Conservation (phyloP, 768 basidiomycete species). For the Lyophyllum shimeji region DNA sequence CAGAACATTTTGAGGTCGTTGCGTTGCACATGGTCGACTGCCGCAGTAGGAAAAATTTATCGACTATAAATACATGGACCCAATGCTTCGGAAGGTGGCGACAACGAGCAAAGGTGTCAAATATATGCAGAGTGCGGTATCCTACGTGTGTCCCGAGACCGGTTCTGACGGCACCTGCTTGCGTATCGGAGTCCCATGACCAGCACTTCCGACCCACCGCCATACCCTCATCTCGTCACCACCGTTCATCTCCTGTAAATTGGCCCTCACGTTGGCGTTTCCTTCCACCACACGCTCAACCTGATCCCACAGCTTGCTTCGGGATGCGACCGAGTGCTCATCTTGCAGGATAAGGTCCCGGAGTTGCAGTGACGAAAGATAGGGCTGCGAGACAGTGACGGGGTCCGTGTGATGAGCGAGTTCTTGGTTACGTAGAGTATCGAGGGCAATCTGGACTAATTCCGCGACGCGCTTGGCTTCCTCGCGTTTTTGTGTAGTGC, state of each 20-base stretch:
- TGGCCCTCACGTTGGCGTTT: conserved; percentile 87
- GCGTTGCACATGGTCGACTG: neutral
- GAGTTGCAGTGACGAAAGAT: conserved; percentile 82
- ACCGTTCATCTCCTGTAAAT: conserved; percentile 78
- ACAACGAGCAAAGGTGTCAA: neutral
- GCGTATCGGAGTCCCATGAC: conserved; percentile 19
- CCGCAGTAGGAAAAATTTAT: neutral
- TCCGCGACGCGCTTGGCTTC: conserved; percentile 68
- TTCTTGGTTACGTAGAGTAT: conserved; percentile 81
- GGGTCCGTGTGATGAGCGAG: conserved; percentile 82
- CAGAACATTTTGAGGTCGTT: neutral
- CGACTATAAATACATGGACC: neutral
- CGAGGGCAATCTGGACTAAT: conserved; percentile 77
- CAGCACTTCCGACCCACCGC: conserved; percentile 77
- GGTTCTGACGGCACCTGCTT: conserved; percentile 8
- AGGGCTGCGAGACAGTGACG: conserved; percentile 68
- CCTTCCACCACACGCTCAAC: conserved; percentile 87
- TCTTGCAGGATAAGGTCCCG: conserved; percentile 84
- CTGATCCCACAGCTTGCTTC: conserved; percentile 73
- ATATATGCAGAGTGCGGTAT: neutral
- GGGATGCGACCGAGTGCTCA: conserved; percentile 68
- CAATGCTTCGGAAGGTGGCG: neutral
- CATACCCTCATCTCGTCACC: conserved; percentile 91
- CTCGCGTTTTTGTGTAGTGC: conserved; percentile 48
- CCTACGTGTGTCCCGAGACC: neutral